Conservation (phyloP, 306 rosid species). For the Citrullus colocynthis region DNA sequence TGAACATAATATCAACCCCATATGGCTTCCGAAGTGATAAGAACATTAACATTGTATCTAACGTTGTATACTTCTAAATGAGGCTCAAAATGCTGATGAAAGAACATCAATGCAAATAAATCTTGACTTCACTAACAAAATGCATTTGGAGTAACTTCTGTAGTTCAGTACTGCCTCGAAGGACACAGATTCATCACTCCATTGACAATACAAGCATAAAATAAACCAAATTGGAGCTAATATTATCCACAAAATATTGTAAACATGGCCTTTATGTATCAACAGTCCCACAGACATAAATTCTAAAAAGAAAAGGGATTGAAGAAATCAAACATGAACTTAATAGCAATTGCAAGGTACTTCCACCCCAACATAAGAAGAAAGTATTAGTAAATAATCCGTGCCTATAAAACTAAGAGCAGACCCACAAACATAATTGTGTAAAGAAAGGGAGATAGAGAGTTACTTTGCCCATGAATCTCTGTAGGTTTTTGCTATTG, state of each 20-base stretch:
- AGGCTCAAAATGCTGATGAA: not conserved
- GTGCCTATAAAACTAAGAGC: not conserved
- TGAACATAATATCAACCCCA: not conserved
- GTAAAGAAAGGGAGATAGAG: not conserved
- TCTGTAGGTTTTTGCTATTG: constrained; percentile 52
- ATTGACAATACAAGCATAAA: not conserved
- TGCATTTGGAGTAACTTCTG: not conserved
- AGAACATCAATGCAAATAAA: not conserved
- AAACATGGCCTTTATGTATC: not conserved
- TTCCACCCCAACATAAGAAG: not conserved
- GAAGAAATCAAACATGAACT: not conserved
- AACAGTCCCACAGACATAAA: not conserved
- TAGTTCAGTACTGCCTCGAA: not conserved
- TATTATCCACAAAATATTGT: not conserved
- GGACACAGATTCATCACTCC: not conserved
- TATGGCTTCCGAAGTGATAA: not conserved
- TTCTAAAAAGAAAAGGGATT: not conserved
- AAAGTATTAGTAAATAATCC: not conserved
- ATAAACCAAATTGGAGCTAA: not conserved
- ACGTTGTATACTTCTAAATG: not conserved
- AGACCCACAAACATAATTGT: not conserved
- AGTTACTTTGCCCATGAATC: constrained; percentile 66
- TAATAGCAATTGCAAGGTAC: not conserved
- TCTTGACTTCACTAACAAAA: not conserved
- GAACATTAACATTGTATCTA: not conserved